phyloP scores from a whole-genome alignment of 345 rosid genomes.

The Corchorus olitorius region DNA sequence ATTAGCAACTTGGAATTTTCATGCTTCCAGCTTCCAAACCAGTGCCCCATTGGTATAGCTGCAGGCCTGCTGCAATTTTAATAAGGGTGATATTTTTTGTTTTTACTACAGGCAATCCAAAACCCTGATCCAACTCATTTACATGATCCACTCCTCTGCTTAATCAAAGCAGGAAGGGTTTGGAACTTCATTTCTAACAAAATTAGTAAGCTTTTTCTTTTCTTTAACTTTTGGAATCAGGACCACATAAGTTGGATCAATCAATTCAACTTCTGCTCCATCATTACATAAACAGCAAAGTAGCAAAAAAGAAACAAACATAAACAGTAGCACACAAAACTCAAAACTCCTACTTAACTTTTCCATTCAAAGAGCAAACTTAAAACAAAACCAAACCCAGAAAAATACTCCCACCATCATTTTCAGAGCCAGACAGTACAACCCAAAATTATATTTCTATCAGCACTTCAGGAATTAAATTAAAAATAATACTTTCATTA shows the following conservation, averaged over 20 bases:
- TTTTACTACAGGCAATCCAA: neutral
- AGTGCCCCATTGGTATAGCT: neutral
- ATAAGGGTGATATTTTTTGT: neutral
- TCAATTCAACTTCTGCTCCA: neutral
- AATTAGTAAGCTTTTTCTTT: neutral
- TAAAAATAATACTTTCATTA: neutral
- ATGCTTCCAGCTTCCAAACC: neutral
- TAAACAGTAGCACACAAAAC: too few relatives aligned
- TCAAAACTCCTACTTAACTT: neutral
- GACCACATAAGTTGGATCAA: conserved; percentile 11
- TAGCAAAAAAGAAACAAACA: neutral
- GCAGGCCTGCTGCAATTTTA: neutral
- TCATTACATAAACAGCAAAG: neutral
- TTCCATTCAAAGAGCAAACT: neutral
- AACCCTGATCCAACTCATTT: neutral
- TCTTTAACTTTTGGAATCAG: neutral
- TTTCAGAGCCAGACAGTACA: neutral
- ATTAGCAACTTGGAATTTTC: neutral
- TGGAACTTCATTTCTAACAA: conserved; percentile 5
- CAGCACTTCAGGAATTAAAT: neutral
- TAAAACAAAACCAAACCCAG: conserved; percentile 4
- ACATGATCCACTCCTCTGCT: conserved; percentile 13
- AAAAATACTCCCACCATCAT: conserved; percentile 3
- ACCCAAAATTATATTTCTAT: neutral
- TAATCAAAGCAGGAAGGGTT: neutral